phyloP scores from a whole-genome alignment of 2,329 filamentous ascomycete genomes.

The Colletotrichum ledebouriae region DNA sequence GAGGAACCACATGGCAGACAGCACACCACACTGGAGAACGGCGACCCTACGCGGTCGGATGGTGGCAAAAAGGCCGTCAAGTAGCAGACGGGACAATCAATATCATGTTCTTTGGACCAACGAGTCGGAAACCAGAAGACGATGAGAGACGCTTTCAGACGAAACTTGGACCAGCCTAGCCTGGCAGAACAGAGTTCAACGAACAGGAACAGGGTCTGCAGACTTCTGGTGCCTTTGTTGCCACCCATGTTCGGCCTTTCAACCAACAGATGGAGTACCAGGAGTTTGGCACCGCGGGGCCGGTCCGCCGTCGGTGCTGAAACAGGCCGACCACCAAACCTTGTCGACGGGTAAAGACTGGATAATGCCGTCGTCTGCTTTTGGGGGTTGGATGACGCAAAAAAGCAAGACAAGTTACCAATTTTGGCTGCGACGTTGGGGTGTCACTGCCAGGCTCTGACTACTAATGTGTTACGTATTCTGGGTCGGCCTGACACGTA shows the following conservation, averaged over 20 bases:
- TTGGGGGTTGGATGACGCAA: not conserved
- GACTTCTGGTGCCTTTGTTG: too few species aligned
- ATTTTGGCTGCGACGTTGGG: not conserved
- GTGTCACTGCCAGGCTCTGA: slow-evolving; percentile 16
- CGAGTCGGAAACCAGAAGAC: slow-evolving; percentile 20
- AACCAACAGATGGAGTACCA: slow-evolving; percentile 21
- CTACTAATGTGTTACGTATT: slow-evolving; percentile 18
- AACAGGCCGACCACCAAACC: slow-evolving; percentile 36
- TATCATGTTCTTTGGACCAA: slow-evolving; percentile 5
- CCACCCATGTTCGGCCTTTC: slow-evolving; percentile 14
- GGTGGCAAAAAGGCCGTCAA: slow-evolving; percentile 20
- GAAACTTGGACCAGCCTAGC: slow-evolving; percentile 27
- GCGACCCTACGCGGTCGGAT: slow-evolving; percentile 22
- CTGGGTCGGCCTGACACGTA: slow-evolving; percentile 26
- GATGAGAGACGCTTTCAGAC: not conserved
- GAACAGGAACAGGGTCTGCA: slow-evolving; percentile 1
- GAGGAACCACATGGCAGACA: slow-evolving; percentile 6
- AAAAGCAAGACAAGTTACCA: not conserved
- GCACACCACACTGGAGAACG: slow-evolving; percentile 19
- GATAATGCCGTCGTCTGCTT: slow-evolving; percentile 23
- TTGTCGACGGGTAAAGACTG: slow-evolving; percentile 23
- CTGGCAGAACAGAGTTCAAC: slow-evolving; percentile 2
- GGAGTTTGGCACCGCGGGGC: slow-evolving; percentile 34
- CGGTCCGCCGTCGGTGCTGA: slow-evolving; percentile 35
- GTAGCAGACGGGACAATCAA: slow-evolving; percentile 27